Base-by-base conservation (phyloP, 345 rosid species). In the Citrus australasica region DNA sequence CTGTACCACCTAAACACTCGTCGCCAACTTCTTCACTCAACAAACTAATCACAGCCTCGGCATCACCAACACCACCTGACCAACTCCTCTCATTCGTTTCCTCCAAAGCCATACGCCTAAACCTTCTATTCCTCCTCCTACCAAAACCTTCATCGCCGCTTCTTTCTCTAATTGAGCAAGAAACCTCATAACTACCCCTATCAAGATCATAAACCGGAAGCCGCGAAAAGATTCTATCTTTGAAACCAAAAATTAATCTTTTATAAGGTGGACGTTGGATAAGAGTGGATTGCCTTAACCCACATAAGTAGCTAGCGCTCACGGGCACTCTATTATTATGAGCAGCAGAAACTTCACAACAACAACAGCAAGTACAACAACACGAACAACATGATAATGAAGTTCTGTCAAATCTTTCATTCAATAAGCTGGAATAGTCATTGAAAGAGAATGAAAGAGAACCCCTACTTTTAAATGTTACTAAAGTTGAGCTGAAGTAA, bases 31-130 rank as follows among this genome's bases (percentile, higher is more conserved):
- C 92, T 82, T 93, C 97, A 81, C 93, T 86, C 83, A 95, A 87
- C 84, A 95, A 88, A 85, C 89, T 89, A 78, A 95, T 83, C 73
- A 95, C 79, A 60, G 92, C 91, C 78, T 92, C 97, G 3, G 85
- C 90, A 81, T 92, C 93, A 81, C 74, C 87, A 14, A 71, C 59
- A 63, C 85, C 84, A 77, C 90, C 82, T 22, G 87, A 84, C 78
- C 81, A 66, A 66, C 71, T 74, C 75, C 84, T 80, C 33, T 59
- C 78, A 1, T 21, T 82, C 67, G 25, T 74, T 73, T 84, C 86
- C 80, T 87, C 82, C 0, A 69, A 81, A 85, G 33, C 82, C 80
- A 67, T 58, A 82, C 87, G 67, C 74, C 81, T 84, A 80, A 84
- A 42, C 64, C 82, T 81, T 40, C 85, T 80, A 48, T 83, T 89